Evolutionary conservation across 106 monocot species (phyloP).

Genomic region (Alisma plantagoaquatica): DNA sequence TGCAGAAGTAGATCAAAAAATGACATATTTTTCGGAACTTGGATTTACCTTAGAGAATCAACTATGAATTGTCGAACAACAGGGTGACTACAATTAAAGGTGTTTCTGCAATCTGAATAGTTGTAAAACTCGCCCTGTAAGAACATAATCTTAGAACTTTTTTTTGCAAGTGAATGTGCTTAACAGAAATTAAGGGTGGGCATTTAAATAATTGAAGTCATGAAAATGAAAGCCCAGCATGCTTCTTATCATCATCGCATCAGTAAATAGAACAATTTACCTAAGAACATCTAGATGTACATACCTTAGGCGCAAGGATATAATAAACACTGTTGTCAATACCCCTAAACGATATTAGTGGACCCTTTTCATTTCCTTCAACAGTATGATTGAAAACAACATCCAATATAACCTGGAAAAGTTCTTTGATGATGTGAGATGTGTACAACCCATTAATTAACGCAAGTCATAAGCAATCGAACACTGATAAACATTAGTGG

Average conservation of each 20-base stretch:
- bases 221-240: no score
- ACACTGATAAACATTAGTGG: no score
- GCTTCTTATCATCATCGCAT: no score
- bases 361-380: conserved; percentile 94
- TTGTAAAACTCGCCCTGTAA: conserved; percentile 86
- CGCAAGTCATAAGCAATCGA: no score
- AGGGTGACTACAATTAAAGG: conserved; percentile 96
- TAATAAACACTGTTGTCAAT: conserved; percentile 86
- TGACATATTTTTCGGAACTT: no score
- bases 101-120: conserved; percentile 93
- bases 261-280: no score
- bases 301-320: conserved; percentile 94
- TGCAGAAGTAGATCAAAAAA: no score
- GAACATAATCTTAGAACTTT: not conserved
- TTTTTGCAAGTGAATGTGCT: not conserved
- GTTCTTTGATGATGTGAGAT: no score
- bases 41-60: conserved; percentile 71
- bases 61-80: conserved; percentile 77
- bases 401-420: conserved; percentile 67
- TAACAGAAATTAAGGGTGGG: not conserved
- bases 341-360: conserved; percentile 82
- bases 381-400: conserved; percentile 97
- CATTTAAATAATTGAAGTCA: no score
- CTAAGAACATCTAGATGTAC: no score
- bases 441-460: no score